Evolutionary conservation across 2,329 filamentous ascomycete genomes (phyloP).

Genomic region (Sporothrix variecibatus): DNA sequence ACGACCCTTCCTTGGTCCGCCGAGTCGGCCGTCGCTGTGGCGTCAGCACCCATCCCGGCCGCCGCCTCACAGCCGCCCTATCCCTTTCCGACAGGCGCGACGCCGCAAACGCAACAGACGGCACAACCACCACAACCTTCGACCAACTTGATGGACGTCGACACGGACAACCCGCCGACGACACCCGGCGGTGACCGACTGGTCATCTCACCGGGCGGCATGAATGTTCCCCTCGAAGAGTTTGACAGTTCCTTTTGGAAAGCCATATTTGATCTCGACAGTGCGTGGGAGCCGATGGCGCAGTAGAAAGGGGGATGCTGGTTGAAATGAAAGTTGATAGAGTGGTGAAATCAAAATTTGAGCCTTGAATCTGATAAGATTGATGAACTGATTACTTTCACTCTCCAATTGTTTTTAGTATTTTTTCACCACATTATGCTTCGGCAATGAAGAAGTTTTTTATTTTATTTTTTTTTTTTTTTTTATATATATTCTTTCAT

Average conservation of each 20-base stretch:
- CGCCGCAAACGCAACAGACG: background rate
- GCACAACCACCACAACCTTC: background rate
- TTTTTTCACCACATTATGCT: too few relatives aligned
- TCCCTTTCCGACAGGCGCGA: background rate
- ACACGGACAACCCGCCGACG: conserved; percentile 6
- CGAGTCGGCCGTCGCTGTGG: background rate
- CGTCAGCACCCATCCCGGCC: background rate
- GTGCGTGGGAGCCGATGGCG: conserved; percentile 22
- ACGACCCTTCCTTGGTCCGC: background rate
- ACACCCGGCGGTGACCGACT: background rate
- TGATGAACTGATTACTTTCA: too few relatives aligned
- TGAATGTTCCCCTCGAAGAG: conserved; percentile 15
- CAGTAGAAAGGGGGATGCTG: background rate
- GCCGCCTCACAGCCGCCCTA: background rate
- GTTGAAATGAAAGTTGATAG: background rate
- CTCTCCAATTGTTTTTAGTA: too few relatives aligned
- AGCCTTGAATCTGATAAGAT: too few relatives aligned
- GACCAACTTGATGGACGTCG: conserved; percentile 26
- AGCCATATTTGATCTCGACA: conserved; percentile 25
- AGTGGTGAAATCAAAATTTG: too few relatives aligned
- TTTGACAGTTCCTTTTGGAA: conserved; percentile 28
- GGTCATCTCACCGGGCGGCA: background rate
- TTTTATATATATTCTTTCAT: too few relatives aligned
- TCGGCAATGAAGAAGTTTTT: too few relatives aligned
- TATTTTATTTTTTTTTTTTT: too few relatives aligned